Conservation (phyloP, 192 early-diverging fungal genomes). For the Globomyces pollinis-pini region DNA sequence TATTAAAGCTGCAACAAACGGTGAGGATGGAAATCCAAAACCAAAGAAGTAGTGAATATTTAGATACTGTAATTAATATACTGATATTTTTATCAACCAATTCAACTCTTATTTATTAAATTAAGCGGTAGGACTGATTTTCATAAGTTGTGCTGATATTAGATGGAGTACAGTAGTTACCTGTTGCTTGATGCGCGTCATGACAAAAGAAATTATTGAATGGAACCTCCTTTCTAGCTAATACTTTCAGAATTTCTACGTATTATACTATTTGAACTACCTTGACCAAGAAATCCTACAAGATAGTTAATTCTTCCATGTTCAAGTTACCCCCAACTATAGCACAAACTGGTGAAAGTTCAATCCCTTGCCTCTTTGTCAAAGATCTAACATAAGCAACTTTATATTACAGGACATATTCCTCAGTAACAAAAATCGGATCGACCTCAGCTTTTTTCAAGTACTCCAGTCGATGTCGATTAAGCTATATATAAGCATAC, state of each 20-base stretch:
- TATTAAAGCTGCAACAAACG: neutral
- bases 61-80: no score
- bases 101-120: neutral
- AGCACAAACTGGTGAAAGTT: conserved; percentile 72
- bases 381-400: conserved; percentile 31
- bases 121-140: neutral
- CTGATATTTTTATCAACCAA: no score
- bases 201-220: conserved; percentile 70
- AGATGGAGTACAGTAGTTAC: neutral
- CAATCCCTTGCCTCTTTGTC: conserved; percentile 43
- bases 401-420: conserved; percentile 37
- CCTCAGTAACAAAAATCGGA: conserved; percentile 28
- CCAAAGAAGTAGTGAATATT: neutral
- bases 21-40: neutral
- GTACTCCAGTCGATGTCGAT: neutral
- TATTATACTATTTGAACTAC: no score
- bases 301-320: no score
- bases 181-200: neutral
- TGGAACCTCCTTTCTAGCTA: conserved; percentile 75
- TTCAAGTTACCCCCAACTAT: no score
- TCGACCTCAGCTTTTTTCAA: conserved; percentile 15
- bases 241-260: conserved; percentile 83
- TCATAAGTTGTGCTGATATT: neutral
- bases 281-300: conserved; percentile 78
- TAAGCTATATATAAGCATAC: neutral